phyloP scores from a whole-genome alignment of 805 yeast species.

The Saccharomycopsis synnaedendra region DNA sequence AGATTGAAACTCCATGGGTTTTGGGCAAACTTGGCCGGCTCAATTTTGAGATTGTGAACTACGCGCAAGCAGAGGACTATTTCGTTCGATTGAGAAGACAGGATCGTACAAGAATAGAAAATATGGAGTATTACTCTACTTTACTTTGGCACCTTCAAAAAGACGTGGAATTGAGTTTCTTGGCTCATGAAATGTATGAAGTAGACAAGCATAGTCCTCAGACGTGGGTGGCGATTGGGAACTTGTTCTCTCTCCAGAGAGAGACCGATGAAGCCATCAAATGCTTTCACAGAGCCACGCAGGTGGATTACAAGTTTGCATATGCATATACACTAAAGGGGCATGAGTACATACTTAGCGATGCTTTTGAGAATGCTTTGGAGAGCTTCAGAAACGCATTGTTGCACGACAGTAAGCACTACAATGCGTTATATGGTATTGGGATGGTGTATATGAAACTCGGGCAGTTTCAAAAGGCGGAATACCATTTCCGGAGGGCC shows the following conservation, averaged over 20 bases:
- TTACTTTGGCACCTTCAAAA: conserved; percentile 86
- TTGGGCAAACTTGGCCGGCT: conserved; percentile 67
- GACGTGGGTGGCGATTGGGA: conserved; percentile 90
- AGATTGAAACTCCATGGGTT: conserved; percentile 74
- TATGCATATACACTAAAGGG: conserved; percentile 92
- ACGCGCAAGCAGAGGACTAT: conserved; percentile 58
- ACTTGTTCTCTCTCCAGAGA: conserved; percentile 67
- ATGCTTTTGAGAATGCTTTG: conserved; percentile 82
- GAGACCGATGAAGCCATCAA: conserved; percentile 86
- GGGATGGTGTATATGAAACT: conserved; percentile 87
- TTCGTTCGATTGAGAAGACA: conserved; percentile 51
- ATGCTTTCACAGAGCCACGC: conserved; percentile 72
- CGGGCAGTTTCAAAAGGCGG: conserved; percentile 78
- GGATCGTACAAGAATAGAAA: conserved; percentile 72
- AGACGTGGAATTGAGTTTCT: conserved; percentile 64
- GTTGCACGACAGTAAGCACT: conserved; percentile 67
- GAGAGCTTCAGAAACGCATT: conserved; percentile 75
- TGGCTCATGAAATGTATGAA: conserved; percentile 72
- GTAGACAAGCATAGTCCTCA: conserved; percentile 57
- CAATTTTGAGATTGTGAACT: conserved; percentile 81
- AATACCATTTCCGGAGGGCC: conserved; percentile 79
- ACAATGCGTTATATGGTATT: conserved; percentile 90
- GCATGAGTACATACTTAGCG: conserved; percentile 80
- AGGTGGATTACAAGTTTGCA: conserved; percentile 56
- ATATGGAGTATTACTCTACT: conserved; percentile 88